Base-by-base conservation (phyloP, 2,329 filamentous ascomycete species). In the Aaosphaeria arxii region DNA sequence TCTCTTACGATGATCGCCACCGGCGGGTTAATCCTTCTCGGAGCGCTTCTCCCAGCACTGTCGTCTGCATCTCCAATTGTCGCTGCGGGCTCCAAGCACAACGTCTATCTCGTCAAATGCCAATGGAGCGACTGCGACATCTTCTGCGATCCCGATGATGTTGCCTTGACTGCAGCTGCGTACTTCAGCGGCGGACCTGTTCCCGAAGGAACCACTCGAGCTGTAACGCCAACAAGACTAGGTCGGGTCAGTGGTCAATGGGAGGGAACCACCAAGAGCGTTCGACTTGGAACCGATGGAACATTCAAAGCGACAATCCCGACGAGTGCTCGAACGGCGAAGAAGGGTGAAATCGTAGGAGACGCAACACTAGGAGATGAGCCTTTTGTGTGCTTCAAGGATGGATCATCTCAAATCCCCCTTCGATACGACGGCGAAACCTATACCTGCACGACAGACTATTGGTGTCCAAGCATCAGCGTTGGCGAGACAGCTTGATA, bases 331-430 rank as follows among this genome's bases (percentile, higher is more conserved):
- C 40, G 35, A 30, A 52, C 17, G 24, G n/a, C 47, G 33, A 17
- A 32, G 7, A 57, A 57, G 47, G 52, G 55, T 24, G 42, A 49
- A 9, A 50, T 59, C 39, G 56, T 45, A 11, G 57, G 57, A 1
- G 51, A 53, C 45, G 57, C 40, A 39, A 49, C 41, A 24, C 32
- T 59, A 46, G 47, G 46, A 28, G 44, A 29, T 11, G 55, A 59
- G 38, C 50, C 45, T 11, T 58, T 56, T 50, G 43, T 54, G 5
- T 59, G 57, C 42, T 59, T 59, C 36, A 54, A 51, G 41, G 57
- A 59, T 50, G 55, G 53, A 6, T 41, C 24, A 11, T 54, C 51
- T 1, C 52, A 52, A 41, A 53, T 57, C 39, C 42, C 24, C 43
- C 42, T 50, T 30, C 52, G 3, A 11, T 38, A 47, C 42, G 53